Evolutionary conservation across 768 basidiomycete species (phyloP).

Genomic region (Phlebiopsis gigantea): DNA sequence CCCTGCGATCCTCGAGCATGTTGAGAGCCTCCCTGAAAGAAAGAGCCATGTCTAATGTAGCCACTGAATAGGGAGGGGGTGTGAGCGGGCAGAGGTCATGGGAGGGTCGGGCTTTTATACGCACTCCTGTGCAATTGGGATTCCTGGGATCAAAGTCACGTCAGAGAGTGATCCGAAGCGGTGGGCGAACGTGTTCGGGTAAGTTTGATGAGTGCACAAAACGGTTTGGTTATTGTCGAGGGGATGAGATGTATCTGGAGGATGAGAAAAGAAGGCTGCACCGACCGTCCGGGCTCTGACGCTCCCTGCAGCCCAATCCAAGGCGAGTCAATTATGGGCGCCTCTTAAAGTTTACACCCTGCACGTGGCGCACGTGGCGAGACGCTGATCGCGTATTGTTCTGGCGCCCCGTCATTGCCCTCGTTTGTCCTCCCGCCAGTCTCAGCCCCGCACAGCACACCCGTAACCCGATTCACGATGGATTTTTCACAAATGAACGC

Average conservation of each 20-base stretch:
- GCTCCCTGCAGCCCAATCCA: not conserved
- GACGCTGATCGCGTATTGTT: conserved; percentile 8
- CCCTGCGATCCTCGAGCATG: conserved; percentile 82
- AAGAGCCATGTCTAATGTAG: conserved; percentile 57
- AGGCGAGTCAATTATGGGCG: conserved; percentile 3
- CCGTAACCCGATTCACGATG: conserved; percentile 45
- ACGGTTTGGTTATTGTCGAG: not conserved
- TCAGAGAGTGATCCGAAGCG: conserved; percentile 6
- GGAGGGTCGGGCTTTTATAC: conserved; percentile 11
- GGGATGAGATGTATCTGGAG: not conserved
- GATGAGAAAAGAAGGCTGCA: not conserved
- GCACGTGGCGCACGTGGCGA: conserved; percentile 1
- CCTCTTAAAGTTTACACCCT: not conserved
- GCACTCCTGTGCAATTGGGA: conserved; percentile 1
- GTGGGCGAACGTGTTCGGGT: conserved; percentile 6
- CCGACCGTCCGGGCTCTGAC: not conserved
- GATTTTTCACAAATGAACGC: conserved; percentile 88
- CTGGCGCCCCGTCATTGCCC: not conserved
- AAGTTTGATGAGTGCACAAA: not conserved
- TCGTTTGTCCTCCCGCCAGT: not conserved
- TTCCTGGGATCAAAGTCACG: conserved; percentile 3
- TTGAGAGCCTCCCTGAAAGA: conserved; percentile 74
- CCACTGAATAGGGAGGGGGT: conserved; percentile 29
- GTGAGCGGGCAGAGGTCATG: not conserved
- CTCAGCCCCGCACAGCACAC: conserved; percentile 10